Conservation (phyloP, 2,329 filamentous ascomycete species). For the Ceratocystis diversiconidia region DNA sequence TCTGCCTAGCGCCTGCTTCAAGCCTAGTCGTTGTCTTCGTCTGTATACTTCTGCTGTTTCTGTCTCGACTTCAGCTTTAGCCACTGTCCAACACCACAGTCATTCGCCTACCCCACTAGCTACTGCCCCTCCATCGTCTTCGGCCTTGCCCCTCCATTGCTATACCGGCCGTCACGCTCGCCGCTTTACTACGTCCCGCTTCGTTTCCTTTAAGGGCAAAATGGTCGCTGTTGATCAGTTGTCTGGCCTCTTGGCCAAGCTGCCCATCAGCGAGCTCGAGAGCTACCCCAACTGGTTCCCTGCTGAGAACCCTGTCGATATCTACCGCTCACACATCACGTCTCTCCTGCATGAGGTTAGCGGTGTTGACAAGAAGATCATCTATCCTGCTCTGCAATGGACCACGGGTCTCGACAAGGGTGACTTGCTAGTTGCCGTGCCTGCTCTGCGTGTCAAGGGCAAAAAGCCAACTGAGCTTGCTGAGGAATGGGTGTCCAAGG, state of each 20-base stretch:
- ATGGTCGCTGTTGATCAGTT: slow-evolving; percentile 17
- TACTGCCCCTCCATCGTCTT: slow-evolving; percentile 1
- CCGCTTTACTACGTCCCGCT: background rate
- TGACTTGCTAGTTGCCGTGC: slow-evolving; percentile 63
- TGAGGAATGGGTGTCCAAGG: slow-evolving; percentile 47
- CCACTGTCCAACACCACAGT: background rate
- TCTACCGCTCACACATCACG: slow-evolving; percentile 66
- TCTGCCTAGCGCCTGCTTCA: background rate
- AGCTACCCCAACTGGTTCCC: slow-evolving; percentile 47
- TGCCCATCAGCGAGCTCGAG: slow-evolving; percentile 26
- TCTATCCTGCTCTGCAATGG: slow-evolving; percentile 66
- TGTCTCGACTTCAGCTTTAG: background rate
- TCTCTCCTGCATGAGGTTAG: slow-evolving; percentile 53
- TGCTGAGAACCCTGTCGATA: slow-evolving; percentile 59
- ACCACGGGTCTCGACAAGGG: slow-evolving; percentile 69
- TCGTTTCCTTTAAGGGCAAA: background rate
- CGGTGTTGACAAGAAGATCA: slow-evolving; percentile 53
- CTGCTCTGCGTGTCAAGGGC: slow-evolving; percentile 65
- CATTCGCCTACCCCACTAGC: background rate
- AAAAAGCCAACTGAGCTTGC: slow-evolving; percentile 50
- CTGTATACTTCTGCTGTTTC: background rate
- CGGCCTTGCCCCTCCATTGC: background rate
- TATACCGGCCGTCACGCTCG: background rate
- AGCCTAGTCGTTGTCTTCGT: background rate
- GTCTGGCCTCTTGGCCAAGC: slow-evolving; percentile 23